Percentiles rank a stretch among this genome's conserved stretches.
Evolutionary conservation across 1,284 basidiomycete species (phyloP).

Genomic region (Malassezia nana): DNA sequence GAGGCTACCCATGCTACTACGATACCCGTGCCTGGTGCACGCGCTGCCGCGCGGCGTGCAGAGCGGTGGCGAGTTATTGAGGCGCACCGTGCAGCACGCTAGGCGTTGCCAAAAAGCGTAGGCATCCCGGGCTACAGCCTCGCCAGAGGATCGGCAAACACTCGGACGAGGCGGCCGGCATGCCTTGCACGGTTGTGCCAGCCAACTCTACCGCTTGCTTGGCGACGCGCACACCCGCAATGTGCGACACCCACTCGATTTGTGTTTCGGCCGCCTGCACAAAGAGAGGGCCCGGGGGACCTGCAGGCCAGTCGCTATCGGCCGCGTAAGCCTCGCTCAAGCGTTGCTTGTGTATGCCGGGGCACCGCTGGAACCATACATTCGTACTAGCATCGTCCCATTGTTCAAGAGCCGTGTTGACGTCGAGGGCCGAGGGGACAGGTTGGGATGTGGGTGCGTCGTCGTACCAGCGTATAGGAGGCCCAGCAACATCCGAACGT

Average conservation of each 20-base stretch:
- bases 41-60: conserved; percentile 7
- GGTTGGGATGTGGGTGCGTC: neutral
- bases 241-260: conserved; percentile 43
- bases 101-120: conserved; percentile 7
- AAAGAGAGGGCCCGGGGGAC: conserved; percentile 25
- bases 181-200: neutral
- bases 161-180: neutral
- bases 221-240: conserved; percentile 35
- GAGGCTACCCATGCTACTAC: neutral
- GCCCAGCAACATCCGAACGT: conserved; percentile 8
- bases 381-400: conserved; percentile 13
- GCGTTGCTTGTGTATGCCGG: neutral
- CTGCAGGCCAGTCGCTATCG: conserved; percentile 8
- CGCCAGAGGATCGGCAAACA: conserved; percentile 20
- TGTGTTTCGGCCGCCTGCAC: conserved; percentile 24
- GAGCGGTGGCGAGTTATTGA: conserved; percentile 4
- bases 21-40: neutral
- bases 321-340: neutral
- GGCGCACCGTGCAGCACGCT: neutral
- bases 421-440: neutral
- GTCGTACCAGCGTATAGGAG: conserved; percentile 6
- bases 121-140: conserved; percentile 13
- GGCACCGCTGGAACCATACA: conserved; percentile 16
- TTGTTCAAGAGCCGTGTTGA: conserved; percentile 9
- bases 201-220: conserved; percentile 18